phyloP scores from a whole-genome alignment of 2,329 filamentous ascomycete genomes.

The Xylaria sp. region DNA sequence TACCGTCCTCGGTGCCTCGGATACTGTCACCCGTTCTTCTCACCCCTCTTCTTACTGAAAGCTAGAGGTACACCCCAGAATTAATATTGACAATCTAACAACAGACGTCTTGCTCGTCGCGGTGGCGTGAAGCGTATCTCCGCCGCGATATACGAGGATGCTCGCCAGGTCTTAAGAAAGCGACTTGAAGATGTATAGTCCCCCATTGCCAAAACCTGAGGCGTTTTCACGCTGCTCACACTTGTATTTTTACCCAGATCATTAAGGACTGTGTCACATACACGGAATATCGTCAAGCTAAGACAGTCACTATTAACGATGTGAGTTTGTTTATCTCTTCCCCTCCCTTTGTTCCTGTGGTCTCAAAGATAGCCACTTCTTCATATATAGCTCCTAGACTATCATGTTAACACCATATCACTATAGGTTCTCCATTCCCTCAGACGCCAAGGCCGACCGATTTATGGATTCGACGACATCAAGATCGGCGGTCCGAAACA shows the following conservation, averaged over 20 bases:
- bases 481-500: neutral
- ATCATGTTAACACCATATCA: neutral
- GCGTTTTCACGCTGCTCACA: conserved; percentile 7
- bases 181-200: conserved; percentile 54
- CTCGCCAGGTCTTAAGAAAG: conserved; percentile 56
- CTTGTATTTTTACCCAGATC: conserved; percentile 49
- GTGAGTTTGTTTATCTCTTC: conserved; percentile 47
- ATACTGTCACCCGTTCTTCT: too few species aligned
- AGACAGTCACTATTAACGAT: conserved; percentile 68
- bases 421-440: conserved; percentile 61
- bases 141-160: conserved; percentile 65
- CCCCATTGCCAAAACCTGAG: neutral
- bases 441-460: conserved; percentile 53
- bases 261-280: conserved; percentile 55
- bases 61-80: too few species aligned
- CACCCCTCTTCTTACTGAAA: too few species aligned
- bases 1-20: too few species aligned
- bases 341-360: neutral
- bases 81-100: conserved; percentile 6
- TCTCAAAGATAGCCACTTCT: neutral
- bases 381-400: neutral
- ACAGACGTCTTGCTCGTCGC: conserved; percentile 72
- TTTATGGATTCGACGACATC: conserved; percentile 63
- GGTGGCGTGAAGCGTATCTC: conserved; percentile 80
- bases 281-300: conserved; percentile 59